phyloP scores from a whole-genome alignment of 331 rosid genomes.

The Erythrophleum ivorense region DNA sequence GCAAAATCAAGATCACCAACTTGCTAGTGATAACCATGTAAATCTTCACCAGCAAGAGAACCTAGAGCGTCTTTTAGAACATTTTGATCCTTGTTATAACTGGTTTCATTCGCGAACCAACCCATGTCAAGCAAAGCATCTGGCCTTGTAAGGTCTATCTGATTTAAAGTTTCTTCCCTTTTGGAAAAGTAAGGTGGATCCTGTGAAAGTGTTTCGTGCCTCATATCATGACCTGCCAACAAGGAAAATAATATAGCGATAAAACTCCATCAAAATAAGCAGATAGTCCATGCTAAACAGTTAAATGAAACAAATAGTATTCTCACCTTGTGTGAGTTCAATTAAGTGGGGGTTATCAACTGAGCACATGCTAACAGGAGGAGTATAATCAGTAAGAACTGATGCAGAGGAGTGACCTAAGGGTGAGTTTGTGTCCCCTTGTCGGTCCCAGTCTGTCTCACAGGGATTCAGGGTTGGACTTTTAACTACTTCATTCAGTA shows the following conservation, averaged over 20 bases:
- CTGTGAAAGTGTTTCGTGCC: conserved; percentile 35
- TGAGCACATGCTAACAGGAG: conserved; percentile 56
- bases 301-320: conserved; percentile 9
- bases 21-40: conserved; percentile 40
- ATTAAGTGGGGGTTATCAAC: conserved; percentile 52
- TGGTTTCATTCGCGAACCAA: conserved; percentile 50
- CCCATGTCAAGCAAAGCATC: conserved; percentile 57
- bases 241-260: neutral
- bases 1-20: conserved; percentile 38
- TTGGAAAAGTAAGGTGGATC: conserved; percentile 21
- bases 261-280: conserved; percentile 6
- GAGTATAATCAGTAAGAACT: conserved; percentile 51
- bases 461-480: conserved; percentile 47
- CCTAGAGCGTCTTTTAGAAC: conserved; percentile 44
- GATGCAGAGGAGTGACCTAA: conserved; percentile 54
- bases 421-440: conserved; percentile 49
- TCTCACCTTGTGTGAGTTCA: conserved; percentile 61
- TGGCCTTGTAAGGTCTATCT: conserved; percentile 43
- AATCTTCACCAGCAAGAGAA: conserved; percentile 52
- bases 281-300: neutral
- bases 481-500: conserved; percentile 38
- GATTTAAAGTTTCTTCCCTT: conserved; percentile 13
- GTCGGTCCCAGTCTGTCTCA: conserved; percentile 49
- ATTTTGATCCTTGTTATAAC: conserved; percentile 38
- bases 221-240: conserved; percentile 28